Evolutionary conservation across 495 filamentous ascomycete genomes (phyloP).

Genomic region (Antarctomyces pellizariae): DNA sequence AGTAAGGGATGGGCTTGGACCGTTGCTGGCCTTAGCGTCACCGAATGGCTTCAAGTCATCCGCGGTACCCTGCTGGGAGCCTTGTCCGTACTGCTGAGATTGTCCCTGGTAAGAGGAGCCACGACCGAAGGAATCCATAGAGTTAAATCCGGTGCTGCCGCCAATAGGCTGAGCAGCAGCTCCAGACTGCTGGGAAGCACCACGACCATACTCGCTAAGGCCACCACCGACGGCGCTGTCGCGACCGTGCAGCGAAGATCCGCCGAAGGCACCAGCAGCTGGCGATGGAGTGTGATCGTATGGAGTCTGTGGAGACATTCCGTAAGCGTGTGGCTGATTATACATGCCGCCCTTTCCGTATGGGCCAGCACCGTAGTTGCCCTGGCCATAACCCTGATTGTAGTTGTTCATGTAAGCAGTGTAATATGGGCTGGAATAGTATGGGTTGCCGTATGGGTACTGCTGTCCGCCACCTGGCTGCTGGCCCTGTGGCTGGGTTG

Average conservation of each 20-base stretch:
- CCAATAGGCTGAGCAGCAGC: slow-evolving; percentile 39
- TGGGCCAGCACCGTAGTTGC: slow-evolving; percentile 39
- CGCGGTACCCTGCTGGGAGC: slow-evolving; percentile 29
- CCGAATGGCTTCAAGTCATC: slow-evolving; percentile 62
- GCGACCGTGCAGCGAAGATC: slow-evolving; percentile 35
- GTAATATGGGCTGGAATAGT: slow-evolving; percentile 63
- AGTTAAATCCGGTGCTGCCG: slow-evolving; percentile 35
- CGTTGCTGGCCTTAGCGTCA: slow-evolving; percentile 42
- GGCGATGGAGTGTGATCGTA: slow-evolving; percentile 66
- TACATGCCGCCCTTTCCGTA: slow-evolving; percentile 70
- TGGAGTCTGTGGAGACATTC: slow-evolving; percentile 40
- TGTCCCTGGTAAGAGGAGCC: slow-evolving; percentile 39
- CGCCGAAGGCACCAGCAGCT: slow-evolving; percentile 43
- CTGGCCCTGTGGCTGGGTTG: slow-evolving; percentile 26
- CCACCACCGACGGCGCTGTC: slow-evolving; percentile 33
- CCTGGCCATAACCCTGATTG: slow-evolving; percentile 41
- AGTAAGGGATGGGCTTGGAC: slow-evolving; percentile 65
- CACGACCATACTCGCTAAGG: slow-evolving; percentile 50
- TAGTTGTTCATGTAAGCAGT: slow-evolving; percentile 53
- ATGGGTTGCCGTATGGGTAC: slow-evolving; percentile 54
- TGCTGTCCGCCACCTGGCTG: slow-evolving; percentile 40
- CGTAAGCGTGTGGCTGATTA: slow-evolving; percentile 58
- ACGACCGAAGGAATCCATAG: slow-evolving; percentile 58
- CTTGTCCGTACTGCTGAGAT: slow-evolving; percentile 39
- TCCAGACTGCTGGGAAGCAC: slow-evolving; percentile 46